Evolutionary conservation across 805 yeast species (phyloP), one percentile per base, ranked within the genome.

Genomic region (Candida odintsovae): DNA sequence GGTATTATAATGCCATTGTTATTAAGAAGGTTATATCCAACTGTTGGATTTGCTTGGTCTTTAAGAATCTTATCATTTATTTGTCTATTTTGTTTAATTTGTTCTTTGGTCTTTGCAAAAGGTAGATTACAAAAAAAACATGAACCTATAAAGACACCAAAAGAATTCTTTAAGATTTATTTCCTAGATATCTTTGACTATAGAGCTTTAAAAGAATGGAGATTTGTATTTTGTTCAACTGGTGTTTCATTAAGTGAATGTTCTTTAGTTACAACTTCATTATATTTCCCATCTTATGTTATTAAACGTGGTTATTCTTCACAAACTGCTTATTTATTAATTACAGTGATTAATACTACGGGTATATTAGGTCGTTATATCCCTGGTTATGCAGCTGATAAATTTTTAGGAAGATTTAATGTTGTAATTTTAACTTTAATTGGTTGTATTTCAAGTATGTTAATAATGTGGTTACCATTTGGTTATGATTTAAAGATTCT

Each of bases 41-140:
- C 68, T 42, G 75, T 77, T 25, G 86, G 85, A 0, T 81, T 72
- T 51, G 63, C 67, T 9, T 81, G 86, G 86, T 82, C 85, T 1
- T 69, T 80, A 38, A 64, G 86, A 55, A 70, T 72, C 5, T 53
- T 80, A 22, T 79, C 77, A 4, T 70, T 80, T 41, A 56, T 78
- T 11, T 73, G 75, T 49, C 53, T 71, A 5, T 67, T 57, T 7
- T 70, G 76, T 44, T 57, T 73, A 22, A 11, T 55, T 1, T 44
- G 62, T n/a, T 63, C 79, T 0, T 44, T 66, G 2, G 35, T 67
- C 1, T 55, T 76, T 15, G 69, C 71, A 4, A 69, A 61, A 44
- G 80, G 76, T 46, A 67, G 77, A 48, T 53, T 66, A 7, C 50
- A 57, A 22, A 41, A 46, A 33, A 64, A 37, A 45, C 47, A 58